These are phyloP conservation scores for Grosmannia penicillata DNA, from an alignment of 2,329 filamentous ascomycete species.

Conservation along the genomic window DNA sequence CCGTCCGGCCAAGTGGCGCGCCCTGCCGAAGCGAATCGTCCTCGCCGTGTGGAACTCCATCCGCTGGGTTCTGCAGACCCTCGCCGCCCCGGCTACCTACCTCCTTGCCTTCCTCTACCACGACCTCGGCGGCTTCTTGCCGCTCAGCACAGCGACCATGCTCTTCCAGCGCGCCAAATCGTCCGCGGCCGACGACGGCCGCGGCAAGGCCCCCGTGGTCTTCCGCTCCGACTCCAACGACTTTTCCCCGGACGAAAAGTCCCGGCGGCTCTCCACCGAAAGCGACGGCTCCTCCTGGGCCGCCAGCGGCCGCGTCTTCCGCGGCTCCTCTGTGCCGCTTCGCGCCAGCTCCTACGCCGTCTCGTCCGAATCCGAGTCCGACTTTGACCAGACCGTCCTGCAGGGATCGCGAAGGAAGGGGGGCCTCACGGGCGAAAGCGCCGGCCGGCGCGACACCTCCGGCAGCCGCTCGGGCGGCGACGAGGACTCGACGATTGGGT, in stretches of 20 bases:
- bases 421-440: background rate
- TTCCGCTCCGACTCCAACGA: background rate
- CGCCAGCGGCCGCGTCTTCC: slow-evolving; percentile 17
- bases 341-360: slow-evolving; percentile 39
- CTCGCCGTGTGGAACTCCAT: slow-evolving; percentile 61
- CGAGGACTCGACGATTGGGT: slow-evolving; percentile 43
- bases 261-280: slow-evolving; percentile 2
- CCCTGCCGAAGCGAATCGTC: slow-evolving; percentile 54
- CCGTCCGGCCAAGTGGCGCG: slow-evolving; percentile 32
- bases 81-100: slow-evolving; percentile 70
- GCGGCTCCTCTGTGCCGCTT: slow-evolving; percentile 24
- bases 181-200: background rate
- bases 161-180: slow-evolving; percentile 29
- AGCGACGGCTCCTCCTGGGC: slow-evolving; percentile 5
- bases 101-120: slow-evolving; percentile 70
- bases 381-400: slow-evolving; percentile 20
- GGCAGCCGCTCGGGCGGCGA: slow-evolving; percentile 7
- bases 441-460: slow-evolving; percentile 3
- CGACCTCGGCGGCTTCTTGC: slow-evolving; percentile 62
- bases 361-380: slow-evolving; percentile 58
- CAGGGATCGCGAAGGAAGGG: slow-evolving; percentile 1
- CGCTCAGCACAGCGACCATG: slow-evolving; percentile 55
- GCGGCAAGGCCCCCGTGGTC: background rate
- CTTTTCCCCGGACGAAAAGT: slow-evolving; percentile 4
- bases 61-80: slow-evolving; percentile 61